Conservation (phyloP, 2,329 filamentous ascomycete genomes). For the Leptosphaerulina australis region DNA sequence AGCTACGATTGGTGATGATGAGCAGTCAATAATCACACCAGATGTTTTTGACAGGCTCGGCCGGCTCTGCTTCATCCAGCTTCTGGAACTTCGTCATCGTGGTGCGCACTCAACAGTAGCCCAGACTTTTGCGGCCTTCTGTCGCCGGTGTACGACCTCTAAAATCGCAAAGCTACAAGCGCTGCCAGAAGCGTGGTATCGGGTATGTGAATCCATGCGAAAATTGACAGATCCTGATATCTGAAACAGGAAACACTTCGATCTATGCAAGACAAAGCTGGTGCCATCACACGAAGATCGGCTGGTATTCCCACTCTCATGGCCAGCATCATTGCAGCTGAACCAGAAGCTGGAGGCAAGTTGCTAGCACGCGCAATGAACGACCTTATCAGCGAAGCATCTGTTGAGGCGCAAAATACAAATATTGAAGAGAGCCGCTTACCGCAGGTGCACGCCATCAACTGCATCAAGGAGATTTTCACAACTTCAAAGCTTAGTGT, state of each 20-base stretch:
- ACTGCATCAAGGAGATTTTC: conserved; percentile 91
- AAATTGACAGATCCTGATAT: not conserved
- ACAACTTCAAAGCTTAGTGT: conserved; percentile 78
- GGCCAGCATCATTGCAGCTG: conserved; percentile 76
- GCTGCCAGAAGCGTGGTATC: conserved; percentile 73
- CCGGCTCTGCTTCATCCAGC: conserved; percentile 77
- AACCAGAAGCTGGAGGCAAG: conserved; percentile 60
- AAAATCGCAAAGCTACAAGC: conserved; percentile 50
- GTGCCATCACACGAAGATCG: conserved; percentile 83
- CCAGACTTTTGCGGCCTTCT: conserved; percentile 83
- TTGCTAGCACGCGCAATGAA: conserved; percentile 70
- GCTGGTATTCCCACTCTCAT: conserved; percentile 90
- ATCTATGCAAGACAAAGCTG: conserved; percentile 76
- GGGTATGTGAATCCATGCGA: conserved; percentile 28
- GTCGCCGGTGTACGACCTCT: conserved; percentile 66
- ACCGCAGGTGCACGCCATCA: conserved; percentile 92
- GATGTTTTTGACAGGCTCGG: conserved; percentile 71
- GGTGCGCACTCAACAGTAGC: conserved; percentile 94
- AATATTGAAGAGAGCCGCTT: conserved; percentile 65
- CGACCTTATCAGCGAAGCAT: conserved; percentile 66
- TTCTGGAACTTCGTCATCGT: conserved; percentile 82
- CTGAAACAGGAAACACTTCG: conserved; percentile 63
- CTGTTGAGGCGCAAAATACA: conserved; percentile 59
- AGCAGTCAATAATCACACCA: conserved; percentile 28
- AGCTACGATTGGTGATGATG: conserved; percentile 40